Evolutionary conservation across 495 filamentous ascomycete genomes (phyloP).

Genomic region (Emericellopsis terricola): DNA sequence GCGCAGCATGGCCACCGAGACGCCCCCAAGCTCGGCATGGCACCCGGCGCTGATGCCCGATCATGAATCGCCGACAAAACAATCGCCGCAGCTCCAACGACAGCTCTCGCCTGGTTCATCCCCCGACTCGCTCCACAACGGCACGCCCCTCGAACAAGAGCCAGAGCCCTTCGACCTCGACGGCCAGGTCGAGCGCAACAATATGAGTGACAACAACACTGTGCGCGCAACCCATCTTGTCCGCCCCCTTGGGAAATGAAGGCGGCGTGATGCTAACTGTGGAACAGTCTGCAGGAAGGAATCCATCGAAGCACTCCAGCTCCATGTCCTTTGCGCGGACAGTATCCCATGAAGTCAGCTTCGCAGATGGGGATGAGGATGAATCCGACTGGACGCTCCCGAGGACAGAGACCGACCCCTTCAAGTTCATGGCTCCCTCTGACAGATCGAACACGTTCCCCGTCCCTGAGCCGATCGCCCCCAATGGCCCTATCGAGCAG

Average conservation of each 20-base stretch:
- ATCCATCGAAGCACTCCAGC: constrained; percentile 26
- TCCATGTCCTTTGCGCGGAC: constrained; percentile 35
- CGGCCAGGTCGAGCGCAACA: too few relatives aligned
- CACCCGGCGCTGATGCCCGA: constrained; percentile 35
- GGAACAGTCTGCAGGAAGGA: constrained; percentile 9
- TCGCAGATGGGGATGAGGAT: constrained; percentile 32
- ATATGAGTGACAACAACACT: too few relatives aligned
- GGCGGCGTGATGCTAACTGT: constrained; percentile 3
- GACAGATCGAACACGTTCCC: constrained; percentile 49
- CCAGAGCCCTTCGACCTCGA: not conserved
- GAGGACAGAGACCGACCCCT: constrained; percentile 31
- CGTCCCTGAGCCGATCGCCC: constrained; percentile 21
- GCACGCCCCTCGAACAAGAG: not conserved
- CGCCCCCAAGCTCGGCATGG: constrained; percentile 28
- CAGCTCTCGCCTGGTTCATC: constrained; percentile 1
- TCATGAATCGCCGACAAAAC: constrained; percentile 2
- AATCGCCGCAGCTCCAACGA: not conserved
- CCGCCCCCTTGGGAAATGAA: too few relatives aligned
- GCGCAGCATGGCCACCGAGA: constrained; percentile 17
- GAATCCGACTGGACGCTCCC: constrained; percentile 33
- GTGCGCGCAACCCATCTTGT: too few relatives aligned
- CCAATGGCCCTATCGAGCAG: constrained; percentile 8
- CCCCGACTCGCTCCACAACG: not conserved
- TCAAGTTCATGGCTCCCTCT: constrained; percentile 32
- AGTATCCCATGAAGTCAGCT: constrained; percentile 32